These are phyloP conservation scores for Phytopythium montanum DNA, from an alignment of 352 stramenopile species.

Conservation along the genomic window DNA sequence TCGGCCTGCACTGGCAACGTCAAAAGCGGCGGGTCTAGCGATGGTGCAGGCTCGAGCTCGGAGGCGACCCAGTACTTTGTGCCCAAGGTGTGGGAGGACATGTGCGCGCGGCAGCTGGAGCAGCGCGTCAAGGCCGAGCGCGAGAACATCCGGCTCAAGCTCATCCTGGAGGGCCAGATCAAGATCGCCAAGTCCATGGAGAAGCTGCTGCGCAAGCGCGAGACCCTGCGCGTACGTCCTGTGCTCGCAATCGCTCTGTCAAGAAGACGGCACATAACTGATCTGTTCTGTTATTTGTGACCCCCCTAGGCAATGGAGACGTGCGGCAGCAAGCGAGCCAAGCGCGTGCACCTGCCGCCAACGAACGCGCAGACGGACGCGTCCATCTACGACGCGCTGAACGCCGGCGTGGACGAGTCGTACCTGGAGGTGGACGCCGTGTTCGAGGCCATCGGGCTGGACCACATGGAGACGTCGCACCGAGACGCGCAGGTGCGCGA, in stretches of 20 bases:
- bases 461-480: conserved; percentile 12
- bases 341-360: conserved; percentile 2
- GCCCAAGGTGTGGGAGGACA: conserved; percentile 13
- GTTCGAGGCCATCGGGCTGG: conserved; percentile 21
- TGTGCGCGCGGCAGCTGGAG: conserved; percentile 19
- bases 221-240: neutral
- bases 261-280: neutral
- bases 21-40: conserved; percentile 6
- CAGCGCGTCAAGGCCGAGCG: conserved; percentile 19
- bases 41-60: neutral
- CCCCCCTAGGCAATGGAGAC: conserved; percentile 13
- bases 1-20: conserved; percentile 10
- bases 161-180: conserved; percentile 25
- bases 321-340: conserved; percentile 16
- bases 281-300: neutral
- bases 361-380: conserved; percentile 28
- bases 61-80: conserved; percentile 9
- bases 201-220: conserved; percentile 26
- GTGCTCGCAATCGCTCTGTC: neutral
- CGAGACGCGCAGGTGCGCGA: conserved; percentile 25
- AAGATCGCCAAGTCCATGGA: conserved; percentile 26
- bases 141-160: conserved; percentile 25
- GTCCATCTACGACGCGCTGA: conserved; percentile 28
- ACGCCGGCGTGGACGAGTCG: conserved; percentile 25
- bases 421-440: conserved; percentile 30